Evolutionary conservation across 169 alveolate species (phyloP), one percentile per base, ranked within the genome.

Genomic region (Eimeria zaria): DNA sequence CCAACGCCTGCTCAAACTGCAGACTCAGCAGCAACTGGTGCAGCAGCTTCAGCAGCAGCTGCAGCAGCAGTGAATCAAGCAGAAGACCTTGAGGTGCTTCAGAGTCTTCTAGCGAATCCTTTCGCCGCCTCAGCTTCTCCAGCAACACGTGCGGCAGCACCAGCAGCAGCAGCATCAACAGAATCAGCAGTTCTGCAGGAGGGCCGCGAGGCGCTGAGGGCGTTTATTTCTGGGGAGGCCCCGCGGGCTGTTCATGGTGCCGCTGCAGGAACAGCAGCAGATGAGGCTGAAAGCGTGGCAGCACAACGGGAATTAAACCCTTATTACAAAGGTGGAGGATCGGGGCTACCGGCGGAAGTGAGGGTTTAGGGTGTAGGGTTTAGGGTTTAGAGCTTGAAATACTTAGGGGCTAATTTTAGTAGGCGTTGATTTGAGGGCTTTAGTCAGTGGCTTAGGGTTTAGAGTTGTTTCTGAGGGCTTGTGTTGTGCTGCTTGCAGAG

Each of bases 201-300:
- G 53, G 83, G 83, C 83, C 83, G 83, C 53, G 83, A 73, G 83
- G 83, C 83, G 55, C 83, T 73, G 30, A 33, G 53, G 55, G 83
- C 83, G 8, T 73, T 73, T 5, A 73, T 73, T 6, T 73, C 83
- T 27, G 53, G 53, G 53, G 83, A 73, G 55, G 3, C 55, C 55
- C 83, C 83, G 16, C 0, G 83, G 46, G 80, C n/a, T 11, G 80
- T 46, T 0, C 20, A 41, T n/a, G 80, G 48, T 6, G 1, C 30
- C 8, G 33, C 55, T 0, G 83, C 55, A 36, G 83, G 55, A 73
- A 53, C 83, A 73, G 83, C 83, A 73, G 83, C 83, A 36, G 55
- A 12, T 1, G 69, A 95, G 51, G 69, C 80, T 33, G 85, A 85
- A 20, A 44, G 88, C 53, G 89, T 62, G 64, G 91, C 80, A 16